Base-by-base conservation (phyloP, 768 basidiomycete species). In the Udeniomyces megalosporus region DNA sequence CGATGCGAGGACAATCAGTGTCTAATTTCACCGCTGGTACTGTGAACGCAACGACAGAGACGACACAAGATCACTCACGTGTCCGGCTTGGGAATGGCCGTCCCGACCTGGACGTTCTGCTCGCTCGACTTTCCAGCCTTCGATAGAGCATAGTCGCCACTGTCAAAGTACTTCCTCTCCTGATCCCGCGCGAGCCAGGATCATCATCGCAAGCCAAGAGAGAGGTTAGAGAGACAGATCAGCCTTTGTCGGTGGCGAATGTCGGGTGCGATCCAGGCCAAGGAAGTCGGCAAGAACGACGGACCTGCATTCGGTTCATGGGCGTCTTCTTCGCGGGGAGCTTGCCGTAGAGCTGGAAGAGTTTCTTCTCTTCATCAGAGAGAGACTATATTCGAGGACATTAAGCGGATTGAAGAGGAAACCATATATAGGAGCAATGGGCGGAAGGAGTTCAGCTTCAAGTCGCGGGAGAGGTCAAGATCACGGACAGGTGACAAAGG, bases 101-200 rank as follows among this genome's bases (percentile, higher is more conserved):
- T 97, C 31, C 95, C 95, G 60, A 96, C 89, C 2, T 82, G 79
- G 66, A 80, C 86, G 51, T 58, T 54, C 73, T 88, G 87, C 52
- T 88, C 84, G n/a, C 84, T 42, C 79, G 51, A 85, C 84, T 70
- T 71, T 29, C 95, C 78, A 2, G 95, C 95, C 74, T 97, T 96
- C 55, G 89, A 90, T 67, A 99, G 78, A 32, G 92, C 92, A 71
- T 97, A 97, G 74, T 99, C 95, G 62, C 95, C 95, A 60, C 93
- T 97, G 76, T 97, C 95, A 74, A 99, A 99, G 77, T 90, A 99
- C 76, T 97, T 97, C 70, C 95, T 87, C 71, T 99, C 93, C 92
- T 96, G 61, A 14, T 26, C 3, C 22, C 3, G 20, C 29, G 24
- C n/a, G n/a, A 50, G 38, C 5, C 6, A 38, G 22, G 56, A 31